phyloP scores from a whole-genome alignment of 148 eudicot genomes.

The Vaccinium myrtillus region DNA sequence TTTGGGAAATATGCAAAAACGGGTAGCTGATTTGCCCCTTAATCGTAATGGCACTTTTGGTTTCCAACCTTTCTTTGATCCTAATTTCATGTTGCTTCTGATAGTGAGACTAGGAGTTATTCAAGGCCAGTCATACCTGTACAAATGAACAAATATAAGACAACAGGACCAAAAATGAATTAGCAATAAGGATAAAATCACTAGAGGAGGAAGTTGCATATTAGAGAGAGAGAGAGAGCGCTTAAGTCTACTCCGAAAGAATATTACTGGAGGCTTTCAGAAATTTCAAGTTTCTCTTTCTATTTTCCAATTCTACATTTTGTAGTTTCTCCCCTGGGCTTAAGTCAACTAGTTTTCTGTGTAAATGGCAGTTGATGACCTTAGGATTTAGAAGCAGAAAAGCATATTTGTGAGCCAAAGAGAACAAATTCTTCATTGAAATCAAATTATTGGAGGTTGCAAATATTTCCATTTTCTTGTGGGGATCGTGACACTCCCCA shows the following conservation, averaged over 20 bases:
- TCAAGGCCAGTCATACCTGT: slow-evolving; percentile 37
- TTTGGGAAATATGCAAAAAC: slow-evolving; percentile 68
- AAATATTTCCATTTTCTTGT: not conserved
- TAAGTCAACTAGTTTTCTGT: not conserved
- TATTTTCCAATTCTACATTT: not conserved
- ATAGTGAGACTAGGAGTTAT: slow-evolving; percentile 15
- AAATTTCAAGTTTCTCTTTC: not conserved
- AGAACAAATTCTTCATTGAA: not conserved
- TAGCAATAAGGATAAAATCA: not conserved
- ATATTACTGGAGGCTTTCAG: not conserved
- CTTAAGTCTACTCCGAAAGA: not conserved
- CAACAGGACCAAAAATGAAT: not conserved
- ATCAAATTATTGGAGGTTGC: not conserved
- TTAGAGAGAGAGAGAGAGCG: not conserved
- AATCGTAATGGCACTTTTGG: slow-evolving; percentile 53
- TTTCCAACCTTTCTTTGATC: slow-evolving; percentile 67
- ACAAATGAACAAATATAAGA: slow-evolving; percentile 13
- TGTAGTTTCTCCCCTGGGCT: not conserved
- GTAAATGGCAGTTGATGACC: not conserved
- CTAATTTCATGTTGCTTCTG: slow-evolving; percentile 48
- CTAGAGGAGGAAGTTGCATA: not conserved
- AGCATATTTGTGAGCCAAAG: not conserved
- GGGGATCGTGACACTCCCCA: not conserved
- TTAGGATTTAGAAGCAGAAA: not conserved
- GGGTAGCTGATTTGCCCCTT: slow-evolving; percentile 52